phyloP scores from a whole-genome alignment of 371 early-diverging fungal species.

The Funneliformis caledonium region DNA sequence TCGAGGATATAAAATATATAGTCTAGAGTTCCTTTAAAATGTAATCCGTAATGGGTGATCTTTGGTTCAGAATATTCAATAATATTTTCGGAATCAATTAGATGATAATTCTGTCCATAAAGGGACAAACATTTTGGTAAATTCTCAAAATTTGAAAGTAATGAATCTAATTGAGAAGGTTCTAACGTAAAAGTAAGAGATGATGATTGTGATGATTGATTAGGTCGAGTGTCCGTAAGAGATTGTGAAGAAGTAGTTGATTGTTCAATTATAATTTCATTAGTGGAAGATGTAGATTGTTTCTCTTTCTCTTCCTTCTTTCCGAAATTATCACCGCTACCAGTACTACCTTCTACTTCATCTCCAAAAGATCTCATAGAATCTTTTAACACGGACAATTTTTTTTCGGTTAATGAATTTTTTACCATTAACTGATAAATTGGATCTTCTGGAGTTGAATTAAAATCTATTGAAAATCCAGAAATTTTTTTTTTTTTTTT shows the following conservation, averaged over 20 bases:
- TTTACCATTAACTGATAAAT: slow-evolving; percentile 19
- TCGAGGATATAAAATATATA: slow-evolving; percentile 21
- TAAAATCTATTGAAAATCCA: slow-evolving; percentile 13
- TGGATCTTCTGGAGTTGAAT: slow-evolving; percentile 31
- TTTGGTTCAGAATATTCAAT: slow-evolving; percentile 10
- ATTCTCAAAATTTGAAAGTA: slow-evolving; percentile 4
- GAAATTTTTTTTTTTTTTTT: too few species aligned
- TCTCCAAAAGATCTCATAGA: slow-evolving; percentile 17
- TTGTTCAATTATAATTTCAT: neutral
- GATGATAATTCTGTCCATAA: slow-evolving; percentile 15
- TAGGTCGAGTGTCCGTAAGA: neutral
- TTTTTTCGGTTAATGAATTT: neutral
- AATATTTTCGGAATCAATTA: slow-evolving; percentile 26
- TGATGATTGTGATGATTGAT: neutral
- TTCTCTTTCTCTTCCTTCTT: neutral
- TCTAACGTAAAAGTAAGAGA: neutral
- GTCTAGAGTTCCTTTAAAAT: slow-evolving; percentile 30
- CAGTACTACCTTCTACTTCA: neutral
- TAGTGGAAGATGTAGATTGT: too few species aligned
- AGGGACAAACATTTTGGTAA: slow-evolving; percentile 29
- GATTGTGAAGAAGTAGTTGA: neutral
- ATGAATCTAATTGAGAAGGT: neutral
- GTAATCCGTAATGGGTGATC: slow-evolving; percentile 21
- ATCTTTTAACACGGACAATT: slow-evolving; percentile 1
- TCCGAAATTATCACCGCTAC: neutral